Percentiles rank a stretch among this genome's conserved stretches.
phyloP scores from a whole-genome alignment of 331 rosid genomes.

The Dryas integrifolia region DNA sequence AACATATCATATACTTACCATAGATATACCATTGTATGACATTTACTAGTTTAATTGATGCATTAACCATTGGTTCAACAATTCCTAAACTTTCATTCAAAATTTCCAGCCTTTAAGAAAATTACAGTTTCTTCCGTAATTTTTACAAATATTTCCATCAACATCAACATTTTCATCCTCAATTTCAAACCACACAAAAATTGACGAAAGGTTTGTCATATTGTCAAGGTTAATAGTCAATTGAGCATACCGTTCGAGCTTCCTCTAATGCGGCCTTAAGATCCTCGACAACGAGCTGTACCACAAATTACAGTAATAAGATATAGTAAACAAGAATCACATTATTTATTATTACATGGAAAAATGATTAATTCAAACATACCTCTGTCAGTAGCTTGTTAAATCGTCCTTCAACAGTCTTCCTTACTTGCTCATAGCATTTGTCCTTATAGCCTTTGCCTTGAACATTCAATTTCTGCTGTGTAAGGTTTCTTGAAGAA shows the following conservation, averaged over 20 bases:
- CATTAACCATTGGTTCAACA: too few relatives aligned
- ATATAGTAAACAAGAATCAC: not conserved
- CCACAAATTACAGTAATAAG: slow-evolving; percentile 34
- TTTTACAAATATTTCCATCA: not conserved
- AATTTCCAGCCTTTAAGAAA: not conserved
- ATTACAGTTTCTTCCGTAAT: not conserved
- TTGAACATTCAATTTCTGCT: slow-evolving; percentile 74
- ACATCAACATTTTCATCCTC: not conserved
- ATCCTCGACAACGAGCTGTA: slow-evolving; percentile 81
- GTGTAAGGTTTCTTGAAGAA: slow-evolving; percentile 65
- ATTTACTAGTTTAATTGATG: too few relatives aligned
- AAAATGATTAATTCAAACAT: not conserved
- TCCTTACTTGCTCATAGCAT: slow-evolving; percentile 90
- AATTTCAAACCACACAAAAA: not conserved
- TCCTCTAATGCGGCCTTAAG: slow-evolving; percentile 94
- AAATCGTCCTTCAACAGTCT: slow-evolving; percentile 86
- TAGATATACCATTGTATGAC: too few relatives aligned
- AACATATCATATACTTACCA: too few relatives aligned
- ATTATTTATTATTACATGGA: not conserved
- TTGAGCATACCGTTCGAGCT: slow-evolving; percentile 65
- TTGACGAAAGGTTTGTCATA: not conserved
- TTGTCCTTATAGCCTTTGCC: slow-evolving; percentile 94
- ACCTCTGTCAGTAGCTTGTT: slow-evolving; percentile 86
- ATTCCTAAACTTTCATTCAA: not conserved
- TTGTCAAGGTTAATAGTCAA: not conserved